phyloP scores from a whole-genome alignment of 768 basidiomycete species.

The Mycena amicta region DNA sequence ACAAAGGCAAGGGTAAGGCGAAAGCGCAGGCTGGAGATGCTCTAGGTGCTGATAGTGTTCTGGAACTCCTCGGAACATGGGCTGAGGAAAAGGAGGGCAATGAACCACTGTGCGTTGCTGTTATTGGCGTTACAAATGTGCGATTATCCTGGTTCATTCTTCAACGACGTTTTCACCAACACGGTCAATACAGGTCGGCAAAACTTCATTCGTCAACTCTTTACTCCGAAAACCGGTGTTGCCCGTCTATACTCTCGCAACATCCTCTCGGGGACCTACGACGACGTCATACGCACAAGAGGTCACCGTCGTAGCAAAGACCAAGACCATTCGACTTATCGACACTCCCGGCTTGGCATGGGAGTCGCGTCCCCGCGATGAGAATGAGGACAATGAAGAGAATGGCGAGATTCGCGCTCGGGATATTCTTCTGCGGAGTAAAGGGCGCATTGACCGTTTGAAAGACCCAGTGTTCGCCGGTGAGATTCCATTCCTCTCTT shows the following conservation, averaged over 20 bases:
- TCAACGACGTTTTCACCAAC: background rate
- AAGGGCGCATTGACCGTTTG: slow-evolving; percentile 81
- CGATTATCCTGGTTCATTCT: background rate
- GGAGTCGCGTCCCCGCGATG: slow-evolving; percentile 31
- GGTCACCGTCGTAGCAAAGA: slow-evolving; percentile 50
- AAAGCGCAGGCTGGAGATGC: slow-evolving; percentile 54
- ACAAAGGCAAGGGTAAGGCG: slow-evolving; percentile 50
- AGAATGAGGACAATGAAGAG: slow-evolving; percentile 38
- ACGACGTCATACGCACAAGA: slow-evolving; percentile 75
- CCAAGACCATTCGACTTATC: slow-evolving; percentile 62
- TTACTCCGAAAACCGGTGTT: slow-evolving; percentile 55
- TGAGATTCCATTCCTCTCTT: slow-evolving; percentile 38
- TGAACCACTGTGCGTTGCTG: slow-evolving; percentile 65
- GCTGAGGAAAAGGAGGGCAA: slow-evolving; percentile 49
- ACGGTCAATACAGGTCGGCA: slow-evolving; percentile 59
- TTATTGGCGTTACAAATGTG: slow-evolving; percentile 86
- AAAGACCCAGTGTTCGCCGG: slow-evolving; percentile 78
- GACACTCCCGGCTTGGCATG: slow-evolving; percentile 89
- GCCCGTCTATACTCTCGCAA: slow-evolving; percentile 59
- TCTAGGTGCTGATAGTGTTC: slow-evolving; percentile 57
- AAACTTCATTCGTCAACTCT: slow-evolving; percentile 85
- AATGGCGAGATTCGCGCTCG: slow-evolving; percentile 48
- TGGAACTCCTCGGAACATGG: slow-evolving; percentile 49
- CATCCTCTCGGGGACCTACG: slow-evolving; percentile 60
- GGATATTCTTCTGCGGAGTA: slow-evolving; percentile 78